A percentile compares a stretch with the other conserved stretches of the same genome.
These are phyloP conservation scores for Arachis stenosperma DNA, from an alignment of 306 rosid genomes.

Conservation along the genomic window DNA sequence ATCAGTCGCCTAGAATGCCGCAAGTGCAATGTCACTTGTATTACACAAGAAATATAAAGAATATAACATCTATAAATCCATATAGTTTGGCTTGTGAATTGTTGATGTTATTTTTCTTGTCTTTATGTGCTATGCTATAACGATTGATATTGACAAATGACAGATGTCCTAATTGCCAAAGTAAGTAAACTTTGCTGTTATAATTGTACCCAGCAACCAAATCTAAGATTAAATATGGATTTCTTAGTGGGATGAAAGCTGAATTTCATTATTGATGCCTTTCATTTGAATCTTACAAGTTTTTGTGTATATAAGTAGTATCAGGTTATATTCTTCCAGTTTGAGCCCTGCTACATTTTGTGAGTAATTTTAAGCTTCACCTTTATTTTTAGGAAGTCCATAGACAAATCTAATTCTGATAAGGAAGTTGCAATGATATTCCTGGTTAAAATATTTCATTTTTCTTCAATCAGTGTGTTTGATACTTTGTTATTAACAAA, in stretches of 20 bases:
- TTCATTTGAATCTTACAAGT: not conserved
- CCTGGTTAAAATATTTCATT: constrained; percentile 4
- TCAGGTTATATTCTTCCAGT: not conserved
- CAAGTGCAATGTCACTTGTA: constrained; percentile 29
- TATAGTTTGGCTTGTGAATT: not conserved
- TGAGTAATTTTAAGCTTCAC: constrained; percentile 17
- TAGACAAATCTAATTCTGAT: constrained; percentile 16
- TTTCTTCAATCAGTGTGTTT: constrained; percentile 28
- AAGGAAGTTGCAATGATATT: not conserved
- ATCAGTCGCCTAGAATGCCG: constrained; percentile 27
- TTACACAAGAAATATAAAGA: constrained; percentile 23
- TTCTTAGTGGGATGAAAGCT: not conserved
- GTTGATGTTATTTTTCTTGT: constrained; percentile 10
- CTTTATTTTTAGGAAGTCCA: not conserved
- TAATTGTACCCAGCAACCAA: constrained; percentile 14
- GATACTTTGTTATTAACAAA: not conserved
- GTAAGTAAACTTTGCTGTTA: constrained; percentile 15
- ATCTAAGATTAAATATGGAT: constrained; percentile 3
- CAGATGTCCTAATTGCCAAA: constrained; percentile 5
- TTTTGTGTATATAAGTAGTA: not conserved
- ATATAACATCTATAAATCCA: not conserved
- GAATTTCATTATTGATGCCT: constrained; percentile 19
- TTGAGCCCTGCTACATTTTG: not conserved
- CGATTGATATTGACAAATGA: not conserved
- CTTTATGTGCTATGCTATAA: constrained; percentile 11